phyloP scores from a whole-genome alignment of 176 grass and related monocot species.

The Juncus effusus region DNA sequence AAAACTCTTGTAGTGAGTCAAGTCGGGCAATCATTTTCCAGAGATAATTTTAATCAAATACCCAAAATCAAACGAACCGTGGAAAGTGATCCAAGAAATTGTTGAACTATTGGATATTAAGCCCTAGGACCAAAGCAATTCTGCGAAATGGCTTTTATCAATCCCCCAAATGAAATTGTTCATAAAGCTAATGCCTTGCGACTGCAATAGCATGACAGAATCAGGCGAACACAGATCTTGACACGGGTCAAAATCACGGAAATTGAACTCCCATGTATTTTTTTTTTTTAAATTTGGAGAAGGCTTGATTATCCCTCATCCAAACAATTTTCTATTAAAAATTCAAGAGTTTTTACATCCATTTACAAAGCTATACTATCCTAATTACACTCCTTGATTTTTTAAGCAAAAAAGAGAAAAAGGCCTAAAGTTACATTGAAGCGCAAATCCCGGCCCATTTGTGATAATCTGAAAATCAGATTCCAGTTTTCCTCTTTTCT shows the following conservation, averaged over 20 bases:
- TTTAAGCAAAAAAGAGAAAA: too few species aligned
- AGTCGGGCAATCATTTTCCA: background rate
- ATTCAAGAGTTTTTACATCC: too few species aligned
- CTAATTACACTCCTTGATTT: too few species aligned
- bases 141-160: background rate
- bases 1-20: background rate
- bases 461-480: too few species aligned
- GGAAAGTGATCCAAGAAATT: constrained; percentile 4
- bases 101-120: background rate
- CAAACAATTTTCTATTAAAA: too few species aligned
- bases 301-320: too few species aligned
- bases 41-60: constrained; percentile 1
- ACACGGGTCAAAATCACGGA: background rate
- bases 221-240: background rate
- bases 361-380: too few species aligned
- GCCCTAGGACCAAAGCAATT: background rate
- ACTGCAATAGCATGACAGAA: background rate
- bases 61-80: background rate
- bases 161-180: background rate
- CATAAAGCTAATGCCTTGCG: background rate
- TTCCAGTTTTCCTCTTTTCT: too few species aligned
- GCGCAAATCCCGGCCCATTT: too few species aligned
- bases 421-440: too few species aligned
- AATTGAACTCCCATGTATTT: constrained; percentile 11
- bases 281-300: too few species aligned